Evolutionary conservation across 495 filamentous ascomycete species (phyloP), one percentile per base, ranked within the genome.

Genomic region (Astrothelium subdiscretum): DNA sequence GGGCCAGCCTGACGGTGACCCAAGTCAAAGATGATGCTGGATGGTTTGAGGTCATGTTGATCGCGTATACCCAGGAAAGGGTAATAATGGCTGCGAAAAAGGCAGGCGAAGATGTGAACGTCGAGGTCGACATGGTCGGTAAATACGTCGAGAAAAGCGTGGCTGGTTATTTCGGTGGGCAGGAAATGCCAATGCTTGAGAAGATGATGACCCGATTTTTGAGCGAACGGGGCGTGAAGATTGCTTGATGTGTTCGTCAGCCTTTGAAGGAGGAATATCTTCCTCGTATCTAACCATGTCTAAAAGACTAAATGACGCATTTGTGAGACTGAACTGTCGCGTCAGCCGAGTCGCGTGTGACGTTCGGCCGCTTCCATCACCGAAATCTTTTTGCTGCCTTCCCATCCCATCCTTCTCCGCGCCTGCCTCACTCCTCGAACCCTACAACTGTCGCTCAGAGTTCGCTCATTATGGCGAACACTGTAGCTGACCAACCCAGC

Each of bases 91-190:
- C 88, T 11, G 75, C 72, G 12, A 97, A 99, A 81, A 78, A 80
- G 72, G 74, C 78, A n/a, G 92, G 95, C 1, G 91, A 96, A 5
- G 79, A 82, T 58, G 91, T 97, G 32, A 99, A 99, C 73, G 86
- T 97, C 20, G 95, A 99, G 80, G 95, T 97, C 59, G 95, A 99
- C 74, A 91, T 96, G 80, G 86, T 97, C 66, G 95, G 92, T 3
- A 99, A 99, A 81, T 97, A 97, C 72, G 92, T 97, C 22, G 95
- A 97, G 84, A 99, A 97, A 84, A 91, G 88, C 63, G 85, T 90
- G 66, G 75, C 77, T 58, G 87, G 81, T n/a, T 88, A 89, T 63
- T 76, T 91, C 66, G 77, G 77, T 44, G 77, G 79, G 31, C 81
- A 80, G 22, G 79, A 82, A 31, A 80, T 84, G 65, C 80, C 82